Percentiles rank a stretch among this genome's conserved stretches.
These are phyloP conservation scores for Nakaseomyces sp. DNA, from an alignment of 1,139 yeast species.

Conservation along the genomic window DNA sequence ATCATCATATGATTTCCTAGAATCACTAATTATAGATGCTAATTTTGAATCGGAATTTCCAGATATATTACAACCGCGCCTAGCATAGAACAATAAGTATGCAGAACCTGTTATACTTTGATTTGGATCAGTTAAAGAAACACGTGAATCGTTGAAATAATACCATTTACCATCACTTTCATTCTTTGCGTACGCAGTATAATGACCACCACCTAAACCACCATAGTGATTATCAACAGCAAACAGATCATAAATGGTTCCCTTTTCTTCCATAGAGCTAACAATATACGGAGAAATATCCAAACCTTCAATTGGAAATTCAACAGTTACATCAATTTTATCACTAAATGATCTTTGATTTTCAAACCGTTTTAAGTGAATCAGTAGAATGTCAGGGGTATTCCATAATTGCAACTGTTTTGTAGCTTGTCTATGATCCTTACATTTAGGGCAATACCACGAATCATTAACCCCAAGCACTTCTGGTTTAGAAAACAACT, in stretches of 20 bases:
- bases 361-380: conserved; percentile 86
- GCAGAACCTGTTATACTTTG: conserved; percentile 75
- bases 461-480: conserved; percentile 80
- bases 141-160: conserved; percentile 81
- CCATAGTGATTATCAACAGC: conserved; percentile 96
- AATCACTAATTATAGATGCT: conserved; percentile 27
- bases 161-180: conserved; percentile 77
- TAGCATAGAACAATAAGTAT: conserved; percentile 74
- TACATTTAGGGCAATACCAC: conserved; percentile 91
- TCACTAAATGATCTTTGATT: conserved; percentile 80
- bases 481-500: conserved; percentile 71
- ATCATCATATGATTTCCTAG: conserved; percentile 28
- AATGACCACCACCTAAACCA: conserved; percentile 96
- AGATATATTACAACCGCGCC: conserved; percentile 31
- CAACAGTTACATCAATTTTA: conserved; percentile 75
- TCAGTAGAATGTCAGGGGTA: conserved; percentile 80
- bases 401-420: conserved; percentile 88
- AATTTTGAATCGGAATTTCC: conserved; percentile 19
- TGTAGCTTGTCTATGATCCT: conserved; percentile 83
- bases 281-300: conserved; percentile 57
- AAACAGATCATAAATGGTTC: conserved; percentile 62
- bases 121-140: conserved; percentile 51
- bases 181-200: conserved; percentile 82
- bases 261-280: conserved; percentile 34
- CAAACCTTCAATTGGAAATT: conserved; percentile 78